phyloP scores from a whole-genome alignment of 805 yeast genomes.

The Metschnikowia picachoensis region DNA sequence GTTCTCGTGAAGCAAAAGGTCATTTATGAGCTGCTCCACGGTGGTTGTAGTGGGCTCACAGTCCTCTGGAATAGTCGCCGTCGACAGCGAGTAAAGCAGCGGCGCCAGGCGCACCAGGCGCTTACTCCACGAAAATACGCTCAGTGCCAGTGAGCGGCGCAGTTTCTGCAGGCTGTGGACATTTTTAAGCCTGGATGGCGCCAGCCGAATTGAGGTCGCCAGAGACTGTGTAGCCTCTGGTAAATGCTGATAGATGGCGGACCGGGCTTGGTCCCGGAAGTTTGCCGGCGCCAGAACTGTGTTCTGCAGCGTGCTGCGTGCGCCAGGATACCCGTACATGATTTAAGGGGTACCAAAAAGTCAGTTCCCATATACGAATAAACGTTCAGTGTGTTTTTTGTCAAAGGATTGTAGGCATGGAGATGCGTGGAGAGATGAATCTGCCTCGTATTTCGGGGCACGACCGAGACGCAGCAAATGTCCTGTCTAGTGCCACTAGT shows the following conservation, averaged over 20 bases:
- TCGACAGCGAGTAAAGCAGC: slow-evolving; percentile 36
- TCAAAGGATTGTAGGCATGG: too few species aligned
- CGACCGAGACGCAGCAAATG: too few species aligned
- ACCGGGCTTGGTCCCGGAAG: slow-evolving; percentile 41
- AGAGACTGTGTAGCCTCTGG: slow-evolving; percentile 23
- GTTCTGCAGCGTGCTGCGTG: slow-evolving; percentile 13
- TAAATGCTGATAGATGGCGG: slow-evolving; percentile 41
- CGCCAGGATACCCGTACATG: slow-evolving; percentile 18
- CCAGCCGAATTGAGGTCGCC: slow-evolving; percentile 37
- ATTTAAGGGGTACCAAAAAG: background rate
- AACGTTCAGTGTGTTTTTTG: too few species aligned
- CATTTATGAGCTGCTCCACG: slow-evolving; percentile 42
- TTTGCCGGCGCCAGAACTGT: slow-evolving; percentile 32
- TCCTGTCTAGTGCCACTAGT: too few species aligned
- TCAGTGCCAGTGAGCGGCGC: slow-evolving; percentile 35
- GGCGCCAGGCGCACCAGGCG: slow-evolving; percentile 43
- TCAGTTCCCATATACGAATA: too few species aligned
- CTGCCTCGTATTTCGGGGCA: too few species aligned
- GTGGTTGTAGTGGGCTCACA: slow-evolving; percentile 40
- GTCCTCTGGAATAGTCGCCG: slow-evolving; percentile 45
- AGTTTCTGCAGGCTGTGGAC: slow-evolving; percentile 20
- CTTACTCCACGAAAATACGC: slow-evolving; percentile 34
- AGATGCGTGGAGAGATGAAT: too few species aligned
- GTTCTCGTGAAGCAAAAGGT: slow-evolving; percentile 36
- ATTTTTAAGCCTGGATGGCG: slow-evolving; percentile 31